These are phyloP conservation scores for Taphrina deformans DNA, from an alignment of 1,139 yeast species.

Conservation along the genomic window DNA sequence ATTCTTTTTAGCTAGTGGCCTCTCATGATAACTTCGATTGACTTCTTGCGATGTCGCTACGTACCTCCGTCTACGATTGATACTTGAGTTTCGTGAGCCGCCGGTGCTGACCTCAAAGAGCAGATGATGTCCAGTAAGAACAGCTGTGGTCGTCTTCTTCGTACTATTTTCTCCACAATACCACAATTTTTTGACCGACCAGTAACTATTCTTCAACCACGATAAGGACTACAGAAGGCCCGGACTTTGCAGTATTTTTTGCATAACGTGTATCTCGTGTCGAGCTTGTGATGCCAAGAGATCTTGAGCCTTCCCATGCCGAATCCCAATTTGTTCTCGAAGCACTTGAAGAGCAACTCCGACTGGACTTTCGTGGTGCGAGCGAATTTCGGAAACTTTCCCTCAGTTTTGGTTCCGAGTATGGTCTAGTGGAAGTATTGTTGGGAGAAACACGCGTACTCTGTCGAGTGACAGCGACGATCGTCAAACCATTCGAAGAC, in stretches of 20 bases:
- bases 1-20: not conserved
- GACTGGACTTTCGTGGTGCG: constrained; percentile 69
- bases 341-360: constrained; percentile 60
- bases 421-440: constrained; percentile 75
- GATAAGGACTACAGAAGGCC: no score
- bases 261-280: no score
- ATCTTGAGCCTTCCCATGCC: constrained; percentile 62
- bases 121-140: no score
- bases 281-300: constrained; percentile 53
- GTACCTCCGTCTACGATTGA: not conserved
- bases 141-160: not conserved
- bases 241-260: no score
- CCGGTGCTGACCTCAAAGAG: not conserved
- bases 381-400: constrained; percentile 64
- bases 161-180: not conserved
- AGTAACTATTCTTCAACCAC: no score
- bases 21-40: not conserved
- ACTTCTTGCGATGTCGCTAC: no score
- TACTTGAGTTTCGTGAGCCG: no score
- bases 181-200: not conserved
- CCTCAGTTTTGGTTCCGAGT: constrained; percentile 65
- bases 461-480: constrained; percentile 74
- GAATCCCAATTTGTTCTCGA: constrained; percentile 64
- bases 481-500: constrained; percentile 82
- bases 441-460: constrained; percentile 75